Conservation (phyloP, 1,284 basidiomycete genomes). For the Acaromyces ingoldii region DNA sequence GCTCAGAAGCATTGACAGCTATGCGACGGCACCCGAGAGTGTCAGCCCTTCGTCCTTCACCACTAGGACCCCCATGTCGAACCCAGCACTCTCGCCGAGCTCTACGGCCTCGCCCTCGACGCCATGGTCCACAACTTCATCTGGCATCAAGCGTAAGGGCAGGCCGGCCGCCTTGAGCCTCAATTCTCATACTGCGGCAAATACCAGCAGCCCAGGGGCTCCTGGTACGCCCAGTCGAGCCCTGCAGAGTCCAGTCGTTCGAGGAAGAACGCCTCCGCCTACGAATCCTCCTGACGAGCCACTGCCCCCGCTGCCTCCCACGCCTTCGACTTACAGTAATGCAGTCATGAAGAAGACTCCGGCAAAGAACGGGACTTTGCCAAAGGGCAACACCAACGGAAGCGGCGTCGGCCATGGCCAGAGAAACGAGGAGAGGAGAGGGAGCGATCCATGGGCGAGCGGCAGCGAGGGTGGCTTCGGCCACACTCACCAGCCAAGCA, state of each 20-base stretch:
- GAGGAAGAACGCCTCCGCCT: constrained; percentile 10
- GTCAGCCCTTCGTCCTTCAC: too few relatives aligned
- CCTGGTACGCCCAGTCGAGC: background rate
- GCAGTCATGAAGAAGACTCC: too few relatives aligned
- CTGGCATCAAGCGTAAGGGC: background rate
- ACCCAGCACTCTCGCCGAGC: background rate
- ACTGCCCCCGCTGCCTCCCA: constrained; percentile 30
- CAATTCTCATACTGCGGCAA: background rate
- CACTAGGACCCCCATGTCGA: too few relatives aligned
- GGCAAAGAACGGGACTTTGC: too few relatives aligned
- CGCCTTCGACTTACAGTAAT: too few relatives aligned
- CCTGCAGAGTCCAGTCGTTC: constrained; percentile 4
- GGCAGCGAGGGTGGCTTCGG: too few relatives aligned
- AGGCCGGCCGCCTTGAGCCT: constrained; percentile 1
- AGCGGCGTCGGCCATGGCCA: too few relatives aligned
- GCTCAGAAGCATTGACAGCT: background rate
- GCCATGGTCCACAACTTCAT: background rate
- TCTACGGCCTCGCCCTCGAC: background rate
- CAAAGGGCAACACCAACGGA: too few relatives aligned
- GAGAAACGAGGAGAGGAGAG: too few relatives aligned
- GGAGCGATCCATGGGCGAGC: too few relatives aligned
- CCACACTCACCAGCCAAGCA: too few relatives aligned
- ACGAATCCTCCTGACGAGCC: constrained; percentile 24
- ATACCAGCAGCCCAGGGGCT: too few relatives aligned
- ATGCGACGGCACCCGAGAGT: background rate